Conservation (phyloP, 208 protist genomes). For the Sergeia podlipaevii region DNA sequence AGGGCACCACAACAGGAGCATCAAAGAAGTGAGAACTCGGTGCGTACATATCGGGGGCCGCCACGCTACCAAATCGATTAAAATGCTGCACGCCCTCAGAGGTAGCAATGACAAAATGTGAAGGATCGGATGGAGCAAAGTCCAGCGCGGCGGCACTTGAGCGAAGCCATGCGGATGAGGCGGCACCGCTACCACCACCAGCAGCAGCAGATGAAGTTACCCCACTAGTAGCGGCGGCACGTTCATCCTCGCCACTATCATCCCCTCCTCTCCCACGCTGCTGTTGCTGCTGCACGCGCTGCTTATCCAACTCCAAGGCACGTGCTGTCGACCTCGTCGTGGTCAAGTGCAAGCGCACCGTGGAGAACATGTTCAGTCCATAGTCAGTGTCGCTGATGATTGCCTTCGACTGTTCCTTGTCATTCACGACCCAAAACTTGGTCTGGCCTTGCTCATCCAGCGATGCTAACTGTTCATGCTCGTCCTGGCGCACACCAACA, state of each 20-base stretch:
- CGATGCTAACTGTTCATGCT: conserved; percentile 68
- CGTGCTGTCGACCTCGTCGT: conserved; percentile 19
- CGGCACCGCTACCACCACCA: background rate
- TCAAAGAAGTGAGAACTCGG: conserved; percentile 32
- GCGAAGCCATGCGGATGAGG: no score
- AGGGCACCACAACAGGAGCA: conserved; percentile 34
- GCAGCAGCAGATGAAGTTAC: background rate
- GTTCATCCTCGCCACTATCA: background rate
- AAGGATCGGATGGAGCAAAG: conserved; percentile 53
- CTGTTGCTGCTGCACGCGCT: background rate
- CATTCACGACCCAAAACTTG: conserved; percentile 70
- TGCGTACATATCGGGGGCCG: conserved; percentile 60
- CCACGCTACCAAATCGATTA: conserved; percentile 64
- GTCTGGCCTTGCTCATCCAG: conserved; percentile 45
- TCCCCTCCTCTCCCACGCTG: background rate
- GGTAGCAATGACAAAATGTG: conserved; percentile 59
- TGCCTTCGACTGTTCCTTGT: conserved; percentile 31
- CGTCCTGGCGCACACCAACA: conserved; percentile 37
- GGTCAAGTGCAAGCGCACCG: conserved; percentile 40
- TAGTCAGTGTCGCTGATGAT: conserved; percentile 52
- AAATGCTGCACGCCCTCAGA: conserved; percentile 54
- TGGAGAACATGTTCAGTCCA: conserved; percentile 53
- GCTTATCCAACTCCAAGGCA: background rate
- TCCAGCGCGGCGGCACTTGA: conserved; percentile 36
- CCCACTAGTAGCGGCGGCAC: background rate